Conservation (phyloP, 2,329 filamentous ascomycete genomes). For the Hypoxylon sp. region DNA sequence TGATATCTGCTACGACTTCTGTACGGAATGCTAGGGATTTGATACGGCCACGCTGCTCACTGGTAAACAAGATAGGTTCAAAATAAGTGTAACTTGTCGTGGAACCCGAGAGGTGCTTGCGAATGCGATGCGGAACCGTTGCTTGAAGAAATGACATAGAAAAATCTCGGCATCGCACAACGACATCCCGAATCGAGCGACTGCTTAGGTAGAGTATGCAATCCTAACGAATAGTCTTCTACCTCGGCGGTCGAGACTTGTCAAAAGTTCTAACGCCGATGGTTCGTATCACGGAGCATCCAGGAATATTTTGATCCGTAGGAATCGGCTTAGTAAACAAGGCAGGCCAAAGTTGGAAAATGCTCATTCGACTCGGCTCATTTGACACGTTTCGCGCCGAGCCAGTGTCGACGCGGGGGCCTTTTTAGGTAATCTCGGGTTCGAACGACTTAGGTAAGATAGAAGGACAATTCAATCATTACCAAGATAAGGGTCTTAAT, state of each 20-base stretch:
- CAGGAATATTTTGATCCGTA: slow-evolving; percentile 8
- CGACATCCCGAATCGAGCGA: slow-evolving; percentile 2
- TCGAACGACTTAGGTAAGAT: slow-evolving; percentile 3
- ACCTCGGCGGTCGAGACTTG: not conserved
- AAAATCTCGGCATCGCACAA: slow-evolving; percentile 11
- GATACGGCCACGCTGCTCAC: slow-evolving; percentile 13
- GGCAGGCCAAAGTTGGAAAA: not conserved
- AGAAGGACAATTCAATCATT: not conserved
- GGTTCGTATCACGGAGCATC: not conserved
- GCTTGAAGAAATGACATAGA: not conserved
- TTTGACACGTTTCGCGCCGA: not conserved
- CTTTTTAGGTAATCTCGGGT: slow-evolving; percentile 16
- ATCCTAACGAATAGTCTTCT: not conserved
- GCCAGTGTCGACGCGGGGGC: not conserved
- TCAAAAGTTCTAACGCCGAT: slow-evolving; percentile 10
- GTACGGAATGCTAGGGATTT: slow-evolving; percentile 1
- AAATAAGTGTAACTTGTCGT: not conserved
- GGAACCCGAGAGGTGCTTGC: slow-evolving; percentile 4
- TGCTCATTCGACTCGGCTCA: not conserved
- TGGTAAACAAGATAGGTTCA: slow-evolving; percentile 1
- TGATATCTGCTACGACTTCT: not conserved
- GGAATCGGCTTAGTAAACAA: slow-evolving; percentile 7
- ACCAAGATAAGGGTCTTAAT: not conserved
- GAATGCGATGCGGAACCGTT: slow-evolving; percentile 2
- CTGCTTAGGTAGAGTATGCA: not conserved